These are phyloP conservation scores for Ilex asprella DNA, from an alignment of 257 asterid species.

Conservation along the genomic window DNA sequence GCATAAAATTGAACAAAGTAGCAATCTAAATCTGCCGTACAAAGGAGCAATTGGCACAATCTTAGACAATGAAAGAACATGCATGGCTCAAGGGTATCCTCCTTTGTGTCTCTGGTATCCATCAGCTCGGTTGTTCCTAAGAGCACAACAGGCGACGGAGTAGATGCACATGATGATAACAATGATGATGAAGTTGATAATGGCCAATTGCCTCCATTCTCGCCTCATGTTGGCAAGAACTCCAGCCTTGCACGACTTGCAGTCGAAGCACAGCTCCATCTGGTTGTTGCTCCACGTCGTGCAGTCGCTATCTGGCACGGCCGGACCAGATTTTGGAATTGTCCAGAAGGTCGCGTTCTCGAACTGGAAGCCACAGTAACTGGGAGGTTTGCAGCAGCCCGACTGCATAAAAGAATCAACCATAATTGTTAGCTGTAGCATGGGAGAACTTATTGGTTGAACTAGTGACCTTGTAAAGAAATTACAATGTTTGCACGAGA, in stretches of 20 bases:
- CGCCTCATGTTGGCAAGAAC: neutral
- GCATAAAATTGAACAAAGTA: too few species aligned
- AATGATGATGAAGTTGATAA: neutral
- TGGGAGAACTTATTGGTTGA: too few species aligned
- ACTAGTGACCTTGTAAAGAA: too few species aligned
- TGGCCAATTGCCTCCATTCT: neutral
- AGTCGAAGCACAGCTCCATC: neutral
- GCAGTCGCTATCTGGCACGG: neutral
- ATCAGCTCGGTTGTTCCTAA: neutral
- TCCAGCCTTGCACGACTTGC: constrained; percentile 3
- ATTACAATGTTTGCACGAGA: too few species aligned
- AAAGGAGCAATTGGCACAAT: too few species aligned
- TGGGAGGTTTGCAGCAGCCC: constrained; percentile 2
- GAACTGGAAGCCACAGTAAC: constrained; percentile 2
- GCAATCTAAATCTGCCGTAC: too few species aligned
- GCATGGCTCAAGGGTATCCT: neutral
- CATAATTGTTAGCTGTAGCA: too few species aligned
- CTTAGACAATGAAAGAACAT: too few species aligned
- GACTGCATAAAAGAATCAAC: neutral
- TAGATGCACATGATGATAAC: neutral
- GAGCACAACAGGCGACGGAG: neutral
- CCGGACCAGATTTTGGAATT: neutral
- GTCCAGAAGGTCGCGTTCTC: constrained; percentile 1
- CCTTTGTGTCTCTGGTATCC: neutral
- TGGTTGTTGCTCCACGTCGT: constrained; percentile 1